phyloP scores from a whole-genome alignment of 192 early-diverging fungal genomes.

The Coemansia guatemalensis region DNA sequence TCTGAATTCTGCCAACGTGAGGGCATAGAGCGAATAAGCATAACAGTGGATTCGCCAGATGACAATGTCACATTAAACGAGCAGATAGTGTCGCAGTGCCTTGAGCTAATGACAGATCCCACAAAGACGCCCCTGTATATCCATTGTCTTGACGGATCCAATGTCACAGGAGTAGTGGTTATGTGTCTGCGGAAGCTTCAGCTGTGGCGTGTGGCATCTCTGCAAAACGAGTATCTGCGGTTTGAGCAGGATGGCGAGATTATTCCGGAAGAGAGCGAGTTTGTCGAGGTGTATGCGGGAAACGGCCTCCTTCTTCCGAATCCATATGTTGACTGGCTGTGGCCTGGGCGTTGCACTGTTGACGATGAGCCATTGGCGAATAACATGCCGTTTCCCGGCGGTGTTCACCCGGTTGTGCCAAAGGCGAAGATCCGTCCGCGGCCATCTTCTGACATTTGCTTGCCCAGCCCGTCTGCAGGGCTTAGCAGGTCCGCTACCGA shows the following conservation, averaged over 20 bases:
- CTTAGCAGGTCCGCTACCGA: constrained; percentile 31
- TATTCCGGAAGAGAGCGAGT: constrained; percentile 54
- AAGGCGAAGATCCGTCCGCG: constrained; percentile 11
- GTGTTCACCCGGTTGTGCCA: constrained; percentile 41
- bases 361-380: background rate
- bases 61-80: constrained; percentile 84
- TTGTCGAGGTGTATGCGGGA: constrained; percentile 45
- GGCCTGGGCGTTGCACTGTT: constrained; percentile 26
- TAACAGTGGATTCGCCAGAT: constrained; percentile 81
- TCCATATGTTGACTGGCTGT: constrained; percentile 42
- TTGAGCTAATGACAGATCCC: constrained; percentile 77
- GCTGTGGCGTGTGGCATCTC: constrained; percentile 77
- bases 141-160: constrained; percentile 88
- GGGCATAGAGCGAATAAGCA: constrained; percentile 64
- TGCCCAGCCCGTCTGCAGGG: constrained; percentile 17
- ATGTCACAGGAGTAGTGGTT: constrained; percentile 80
- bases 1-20: constrained; percentile 63
- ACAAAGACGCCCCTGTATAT: constrained; percentile 75
- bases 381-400: constrained; percentile 33
- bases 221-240: constrained; percentile 71
- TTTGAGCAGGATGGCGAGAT: constrained; percentile 58
- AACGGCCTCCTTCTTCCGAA: constrained; percentile 27
- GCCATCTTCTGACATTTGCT: constrained; percentile 32
- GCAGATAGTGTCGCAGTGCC: constrained; percentile 63
- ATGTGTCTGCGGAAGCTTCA: constrained; percentile 89